Evolutionary conservation across 306 rosid species (phyloP).

Genomic region (Acacia acuminata): DNA sequence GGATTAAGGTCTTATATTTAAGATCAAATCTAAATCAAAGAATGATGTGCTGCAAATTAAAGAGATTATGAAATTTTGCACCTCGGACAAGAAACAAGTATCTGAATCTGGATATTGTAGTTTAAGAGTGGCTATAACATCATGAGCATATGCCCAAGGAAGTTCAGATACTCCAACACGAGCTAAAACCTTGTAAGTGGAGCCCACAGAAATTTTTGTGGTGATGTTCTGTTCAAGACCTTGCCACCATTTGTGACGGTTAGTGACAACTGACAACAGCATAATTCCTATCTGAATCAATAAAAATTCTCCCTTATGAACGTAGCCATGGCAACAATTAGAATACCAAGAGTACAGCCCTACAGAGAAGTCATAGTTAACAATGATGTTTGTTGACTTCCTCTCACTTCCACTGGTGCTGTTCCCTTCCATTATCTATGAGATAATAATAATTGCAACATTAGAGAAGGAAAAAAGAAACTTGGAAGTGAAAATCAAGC

Average conservation of each 20-base stretch:
- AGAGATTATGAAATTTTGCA: constrained; percentile 24
- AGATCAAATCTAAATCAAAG: too few relatives aligned
- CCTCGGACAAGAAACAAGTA: constrained; percentile 52
- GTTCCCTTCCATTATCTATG: constrained; percentile 49
- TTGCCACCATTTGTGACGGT: constrained; percentile 84
- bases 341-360: constrained; percentile 78
- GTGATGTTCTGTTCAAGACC: constrained; percentile 94
- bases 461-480: constrained; percentile 3
- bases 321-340: constrained; percentile 59
- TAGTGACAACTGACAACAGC: constrained; percentile 49
- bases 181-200: constrained; percentile 62
- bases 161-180: constrained; percentile 74
- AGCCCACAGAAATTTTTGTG: constrained; percentile 47
- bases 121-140: constrained; percentile 82
- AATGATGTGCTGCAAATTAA: neutral
- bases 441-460: constrained; percentile 4
- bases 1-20: too few relatives aligned
- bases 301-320: constrained; percentile 35
- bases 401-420: constrained; percentile 33
- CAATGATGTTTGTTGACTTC: constrained; percentile 54
- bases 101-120: constrained; percentile 55
- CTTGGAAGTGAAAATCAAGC: constrained; percentile 8
- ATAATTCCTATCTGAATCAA: constrained; percentile 36
- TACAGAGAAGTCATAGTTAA: constrained; percentile 77
- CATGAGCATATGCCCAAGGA: constrained; percentile 49